Conservation (phyloP, 768 basidiomycete genomes). For the Leccinum incarnatum region DNA sequence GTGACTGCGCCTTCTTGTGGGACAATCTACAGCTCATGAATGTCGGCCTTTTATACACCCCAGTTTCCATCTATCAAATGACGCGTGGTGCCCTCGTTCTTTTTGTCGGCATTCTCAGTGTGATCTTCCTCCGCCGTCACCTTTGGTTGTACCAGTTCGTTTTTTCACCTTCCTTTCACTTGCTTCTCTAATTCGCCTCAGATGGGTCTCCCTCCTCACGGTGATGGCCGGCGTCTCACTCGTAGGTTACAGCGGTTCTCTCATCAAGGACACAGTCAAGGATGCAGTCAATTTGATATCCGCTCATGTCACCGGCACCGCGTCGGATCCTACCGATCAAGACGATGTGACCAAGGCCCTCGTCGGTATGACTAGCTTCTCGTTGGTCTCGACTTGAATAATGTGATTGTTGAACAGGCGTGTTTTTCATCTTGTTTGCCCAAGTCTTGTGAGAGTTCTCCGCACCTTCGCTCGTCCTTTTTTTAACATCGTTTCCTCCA, state of each 20-base stretch:
- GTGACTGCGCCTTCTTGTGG: slow-evolving; percentile 10
- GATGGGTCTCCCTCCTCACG: slow-evolving; percentile 87
- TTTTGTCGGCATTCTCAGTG: slow-evolving; percentile 89
- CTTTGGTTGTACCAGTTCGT: slow-evolving; percentile 84
- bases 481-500: slow-evolving; percentile 30
- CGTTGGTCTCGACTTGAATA: slow-evolving; percentile 15
- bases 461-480: background rate
- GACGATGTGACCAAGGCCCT: slow-evolving; percentile 69
- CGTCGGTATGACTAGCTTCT: slow-evolving; percentile 47
- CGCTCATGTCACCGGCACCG: slow-evolving; percentile 27
- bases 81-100: slow-evolving; percentile 89
- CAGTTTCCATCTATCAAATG: slow-evolving; percentile 98
- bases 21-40: slow-evolving; percentile 71
- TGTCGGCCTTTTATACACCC: slow-evolving; percentile 90
- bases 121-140: slow-evolving; percentile 83
- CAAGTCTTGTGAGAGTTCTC: slow-evolving; percentile 78
- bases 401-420: slow-evolving; percentile 47
- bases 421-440: slow-evolving; percentile 89
- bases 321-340: slow-evolving; percentile 48
- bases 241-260: slow-evolving; percentile 87
- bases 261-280: slow-evolving; percentile 72
- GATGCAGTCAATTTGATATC: slow-evolving; percentile 33
- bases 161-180: slow-evolving; percentile 4
- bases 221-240: slow-evolving; percentile 84
- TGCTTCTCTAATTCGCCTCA: slow-evolving; percentile 26